phyloP scores from a whole-genome alignment of 2,329 filamentous ascomycete genomes.

The Geosmithia putterillii region DNA sequence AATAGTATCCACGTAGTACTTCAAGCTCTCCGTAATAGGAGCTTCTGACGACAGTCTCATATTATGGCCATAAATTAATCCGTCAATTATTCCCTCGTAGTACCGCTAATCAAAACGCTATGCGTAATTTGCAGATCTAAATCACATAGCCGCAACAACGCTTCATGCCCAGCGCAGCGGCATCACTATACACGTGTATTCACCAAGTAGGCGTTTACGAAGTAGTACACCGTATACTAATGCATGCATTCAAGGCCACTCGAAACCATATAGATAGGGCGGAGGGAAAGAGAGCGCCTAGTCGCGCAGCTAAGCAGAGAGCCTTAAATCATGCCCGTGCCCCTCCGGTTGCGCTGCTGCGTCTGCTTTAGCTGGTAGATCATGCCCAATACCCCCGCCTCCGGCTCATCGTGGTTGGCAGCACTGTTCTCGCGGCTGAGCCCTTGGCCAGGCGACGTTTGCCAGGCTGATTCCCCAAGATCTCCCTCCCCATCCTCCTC shows the following conservation, averaged over 20 bases:
- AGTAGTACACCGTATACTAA: neutral
- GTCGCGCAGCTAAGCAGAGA: neutral
- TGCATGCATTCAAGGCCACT: neutral
- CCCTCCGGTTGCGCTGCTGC: slow-evolving; percentile 38
- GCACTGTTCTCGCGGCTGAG: slow-evolving; percentile 40
- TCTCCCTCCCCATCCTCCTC: slow-evolving; percentile 32
- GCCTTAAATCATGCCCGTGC: slow-evolving; percentile 18
- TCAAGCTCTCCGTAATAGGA: too few relatives aligned
- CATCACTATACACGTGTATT: too few relatives aligned
- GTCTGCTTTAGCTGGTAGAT: slow-evolving; percentile 48
- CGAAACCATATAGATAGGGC: neutral
- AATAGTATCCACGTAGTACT: too few relatives aligned
- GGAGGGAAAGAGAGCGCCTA: neutral
- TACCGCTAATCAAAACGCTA: neutral
- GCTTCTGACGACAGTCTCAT: too few relatives aligned
- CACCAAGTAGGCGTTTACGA: neutral
- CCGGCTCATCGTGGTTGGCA: slow-evolving; percentile 29
- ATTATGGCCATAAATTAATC: too few relatives aligned
- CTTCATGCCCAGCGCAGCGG: neutral
- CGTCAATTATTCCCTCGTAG: too few relatives aligned
- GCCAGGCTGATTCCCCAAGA: slow-evolving; percentile 48
- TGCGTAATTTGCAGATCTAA: neutral
- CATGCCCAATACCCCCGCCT: slow-evolving; percentile 43
- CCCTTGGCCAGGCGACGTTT: slow-evolving; percentile 39
- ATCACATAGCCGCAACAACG: neutral